Conservation (phyloP, 176 grass and related monocot genomes). For the Elymus sibiricus region DNA sequence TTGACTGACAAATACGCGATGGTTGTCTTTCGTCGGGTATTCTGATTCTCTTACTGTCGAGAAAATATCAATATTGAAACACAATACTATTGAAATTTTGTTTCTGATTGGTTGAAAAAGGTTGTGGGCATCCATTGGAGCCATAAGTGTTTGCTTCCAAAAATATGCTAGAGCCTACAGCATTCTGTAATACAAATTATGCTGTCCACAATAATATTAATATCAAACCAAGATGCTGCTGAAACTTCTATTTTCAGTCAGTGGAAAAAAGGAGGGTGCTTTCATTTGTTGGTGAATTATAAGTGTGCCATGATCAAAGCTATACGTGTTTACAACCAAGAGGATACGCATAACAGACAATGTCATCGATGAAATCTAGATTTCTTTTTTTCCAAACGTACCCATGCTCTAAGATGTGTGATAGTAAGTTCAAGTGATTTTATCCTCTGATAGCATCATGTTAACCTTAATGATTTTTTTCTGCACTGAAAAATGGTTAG, state of each 20-base stretch:
- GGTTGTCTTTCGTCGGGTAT: slow-evolving; percentile 89
- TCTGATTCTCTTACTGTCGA: not conserved
- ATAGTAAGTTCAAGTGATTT: not conserved
- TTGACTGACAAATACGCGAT: slow-evolving; percentile 75
- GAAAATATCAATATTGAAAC: not conserved
- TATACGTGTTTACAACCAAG: not conserved
- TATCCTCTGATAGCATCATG: too few relatives aligned
- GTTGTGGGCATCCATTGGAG: not conserved
- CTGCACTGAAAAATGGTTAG: too few relatives aligned
- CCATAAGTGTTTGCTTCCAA: not conserved
- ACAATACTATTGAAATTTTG: not conserved
- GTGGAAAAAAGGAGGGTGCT: not conserved
- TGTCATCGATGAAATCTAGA: not conserved
- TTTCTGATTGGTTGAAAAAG: not conserved
- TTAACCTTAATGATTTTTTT: too few relatives aligned
- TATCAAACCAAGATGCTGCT: not conserved
- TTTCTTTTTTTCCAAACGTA: not conserved
- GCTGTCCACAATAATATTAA: not conserved
- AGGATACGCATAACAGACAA: not conserved
- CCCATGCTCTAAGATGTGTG: not conserved
- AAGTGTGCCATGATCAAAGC: not conserved
- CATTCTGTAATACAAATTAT: not conserved
- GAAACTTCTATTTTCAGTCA: not conserved
- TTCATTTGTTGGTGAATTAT: not conserved
- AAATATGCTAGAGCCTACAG: not conserved